Evolutionary conservation across 73 alveolate species (phyloP).

Genomic region (Paramecium bursaria): DNA sequence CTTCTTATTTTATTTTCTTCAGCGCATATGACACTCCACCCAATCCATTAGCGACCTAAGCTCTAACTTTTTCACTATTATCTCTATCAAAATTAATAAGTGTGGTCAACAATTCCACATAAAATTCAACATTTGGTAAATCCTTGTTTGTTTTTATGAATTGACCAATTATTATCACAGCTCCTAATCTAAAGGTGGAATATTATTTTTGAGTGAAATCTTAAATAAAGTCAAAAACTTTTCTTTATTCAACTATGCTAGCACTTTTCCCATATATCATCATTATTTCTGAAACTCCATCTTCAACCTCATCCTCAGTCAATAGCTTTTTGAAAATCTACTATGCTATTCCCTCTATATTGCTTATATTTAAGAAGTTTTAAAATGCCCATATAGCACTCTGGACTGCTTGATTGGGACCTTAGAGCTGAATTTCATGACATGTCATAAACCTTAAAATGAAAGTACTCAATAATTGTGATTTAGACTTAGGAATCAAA

Average conservation of each 20-base stretch:
- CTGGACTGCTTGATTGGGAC: slow-evolving; percentile 5
- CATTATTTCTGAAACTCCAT: slow-evolving; percentile 46
- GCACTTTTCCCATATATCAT: slow-evolving; percentile 51
- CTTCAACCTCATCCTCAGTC: slow-evolving; percentile 40
- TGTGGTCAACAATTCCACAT: slow-evolving; percentile 6
- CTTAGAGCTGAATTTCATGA: slow-evolving; percentile 18
- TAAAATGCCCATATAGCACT: slow-evolving; percentile 62
- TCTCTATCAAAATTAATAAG: slow-evolving; percentile 4
- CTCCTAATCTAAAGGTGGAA: slow-evolving; percentile 50
- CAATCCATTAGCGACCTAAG: slow-evolving; percentile 45
- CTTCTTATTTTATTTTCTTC: neutral
- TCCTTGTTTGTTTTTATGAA: slow-evolving; percentile 21
- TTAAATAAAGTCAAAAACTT: slow-evolving; percentile 35
- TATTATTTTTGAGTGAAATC: slow-evolving; percentile 22
- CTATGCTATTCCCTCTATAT: slow-evolving; percentile 41
- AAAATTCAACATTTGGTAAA: neutral
- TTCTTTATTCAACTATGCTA: slow-evolving; percentile 1
- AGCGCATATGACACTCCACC: slow-evolving; percentile 49
- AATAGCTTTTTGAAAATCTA: slow-evolving; percentile 29
- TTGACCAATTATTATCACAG: slow-evolving; percentile 29
- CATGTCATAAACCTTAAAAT: slow-evolving; percentile 47
- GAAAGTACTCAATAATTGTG: slow-evolving; percentile 21
- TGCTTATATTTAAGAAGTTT: slow-evolving; percentile 15
- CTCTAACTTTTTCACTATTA: slow-evolving; percentile 62
- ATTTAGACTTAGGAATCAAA: slow-evolving; percentile 6